These are phyloP conservation scores for Candolleomyces aberdarensis DNA, from an alignment of 768 basidiomycete species.

Conservation along the genomic window DNA sequence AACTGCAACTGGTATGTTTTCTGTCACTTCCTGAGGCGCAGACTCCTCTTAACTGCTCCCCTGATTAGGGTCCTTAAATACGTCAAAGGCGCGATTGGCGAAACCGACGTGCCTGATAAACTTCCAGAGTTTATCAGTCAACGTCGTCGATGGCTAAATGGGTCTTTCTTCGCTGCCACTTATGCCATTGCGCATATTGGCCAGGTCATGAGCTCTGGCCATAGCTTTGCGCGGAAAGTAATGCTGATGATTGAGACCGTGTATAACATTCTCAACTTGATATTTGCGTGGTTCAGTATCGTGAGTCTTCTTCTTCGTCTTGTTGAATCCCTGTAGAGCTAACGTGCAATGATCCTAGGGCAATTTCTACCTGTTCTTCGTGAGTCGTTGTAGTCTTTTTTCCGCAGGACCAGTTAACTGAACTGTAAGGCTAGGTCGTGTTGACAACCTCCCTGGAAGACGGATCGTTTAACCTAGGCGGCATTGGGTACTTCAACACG, in stretches of 20 bases:
- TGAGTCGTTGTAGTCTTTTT: slow-evolving; percentile 34
- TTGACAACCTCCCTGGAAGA: slow-evolving; percentile 87
- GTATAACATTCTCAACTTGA: slow-evolving; percentile 83
- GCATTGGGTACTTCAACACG: slow-evolving; percentile 73
- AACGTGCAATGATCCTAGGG: slow-evolving; percentile 44
- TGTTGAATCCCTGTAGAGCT: neutral
- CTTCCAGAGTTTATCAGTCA: slow-evolving; percentile 94
- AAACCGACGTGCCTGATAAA: slow-evolving; percentile 92
- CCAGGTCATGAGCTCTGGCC: slow-evolving; percentile 77
- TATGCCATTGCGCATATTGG: slow-evolving; percentile 89
- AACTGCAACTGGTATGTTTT: slow-evolving; percentile 68
- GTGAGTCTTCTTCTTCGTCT: slow-evolving; percentile 40
- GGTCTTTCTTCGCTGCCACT: slow-evolving; percentile 92
- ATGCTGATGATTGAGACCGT: slow-evolving; percentile 76
- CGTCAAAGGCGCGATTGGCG: slow-evolving; percentile 88
- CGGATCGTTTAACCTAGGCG: slow-evolving; percentile 55
- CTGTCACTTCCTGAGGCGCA: neutral
- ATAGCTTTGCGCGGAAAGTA: slow-evolving; percentile 72
- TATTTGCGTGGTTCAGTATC: slow-evolving; percentile 93
- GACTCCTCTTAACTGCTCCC: slow-evolving; percentile 14
- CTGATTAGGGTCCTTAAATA: slow-evolving; percentile 86
- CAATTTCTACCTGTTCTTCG: slow-evolving; percentile 96
- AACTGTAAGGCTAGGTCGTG: slow-evolving; percentile 53
- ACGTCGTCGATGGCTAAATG: slow-evolving; percentile 85
- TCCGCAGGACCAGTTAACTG: neutral